Conservation (phyloP, 2,329 filamentous ascomycete genomes). For the Beauveria pseudobassiana region DNA sequence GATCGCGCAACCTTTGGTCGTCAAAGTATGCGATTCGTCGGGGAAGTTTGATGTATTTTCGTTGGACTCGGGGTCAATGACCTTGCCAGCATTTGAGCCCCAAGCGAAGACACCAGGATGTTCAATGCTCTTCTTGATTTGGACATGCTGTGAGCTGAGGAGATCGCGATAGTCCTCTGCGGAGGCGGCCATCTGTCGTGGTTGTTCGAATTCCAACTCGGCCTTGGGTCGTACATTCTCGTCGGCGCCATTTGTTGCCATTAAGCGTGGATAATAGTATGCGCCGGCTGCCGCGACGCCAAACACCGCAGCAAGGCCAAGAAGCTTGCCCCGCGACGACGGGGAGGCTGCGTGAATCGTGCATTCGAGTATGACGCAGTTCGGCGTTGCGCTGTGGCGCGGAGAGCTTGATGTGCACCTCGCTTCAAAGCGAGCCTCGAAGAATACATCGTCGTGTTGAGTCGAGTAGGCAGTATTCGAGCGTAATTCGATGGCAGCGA, state of each 20-base stretch:
- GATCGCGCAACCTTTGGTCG: conserved; percentile 71
- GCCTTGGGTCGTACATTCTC: conserved; percentile 28
- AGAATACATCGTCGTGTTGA: not conserved
- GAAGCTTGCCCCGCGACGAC: conserved; percentile 21
- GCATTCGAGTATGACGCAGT: not conserved
- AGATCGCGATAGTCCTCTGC: conserved; percentile 68
- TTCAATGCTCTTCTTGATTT: conserved; percentile 75
- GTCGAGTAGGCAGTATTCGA: not conserved
- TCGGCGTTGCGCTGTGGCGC: conserved; percentile 4
- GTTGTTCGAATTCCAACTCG: conserved; percentile 61
- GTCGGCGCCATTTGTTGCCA: conserved; percentile 18
- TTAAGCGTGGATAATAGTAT: conserved; percentile 31
- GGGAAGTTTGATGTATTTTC: conserved; percentile 74
- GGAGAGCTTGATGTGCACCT: not conserved
- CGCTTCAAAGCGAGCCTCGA: not conserved
- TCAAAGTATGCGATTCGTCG: conserved; percentile 76
- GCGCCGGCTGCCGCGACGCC: conserved; percentile 31
- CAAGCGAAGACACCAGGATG: conserved; percentile 88
- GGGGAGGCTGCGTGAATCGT: conserved; percentile 13
- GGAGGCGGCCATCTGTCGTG: conserved; percentile 47
- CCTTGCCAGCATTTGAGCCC: conserved; percentile 79
- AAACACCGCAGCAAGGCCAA: conserved; percentile 27
- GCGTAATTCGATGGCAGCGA: not conserved
- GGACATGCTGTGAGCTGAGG: conserved; percentile 78
- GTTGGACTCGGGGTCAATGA: conserved; percentile 77